These are phyloP conservation scores for Rostrohypoxylon terebratum DNA, from an alignment of 495 filamentous ascomycete genomes.

Conservation along the genomic window DNA sequence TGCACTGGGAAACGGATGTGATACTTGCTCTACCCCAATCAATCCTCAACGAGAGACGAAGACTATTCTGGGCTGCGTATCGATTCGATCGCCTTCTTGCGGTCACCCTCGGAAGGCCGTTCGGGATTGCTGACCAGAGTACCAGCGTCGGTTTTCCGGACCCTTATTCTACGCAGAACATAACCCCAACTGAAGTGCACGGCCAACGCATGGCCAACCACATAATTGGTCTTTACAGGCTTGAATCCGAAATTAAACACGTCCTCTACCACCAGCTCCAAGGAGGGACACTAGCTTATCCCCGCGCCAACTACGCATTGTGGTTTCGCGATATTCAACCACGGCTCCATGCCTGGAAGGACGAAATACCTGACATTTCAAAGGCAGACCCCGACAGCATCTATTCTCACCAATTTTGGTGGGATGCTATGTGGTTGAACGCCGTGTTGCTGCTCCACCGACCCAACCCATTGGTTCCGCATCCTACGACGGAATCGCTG, in stretches of 20 bases:
- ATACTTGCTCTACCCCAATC: conserved; percentile 21
- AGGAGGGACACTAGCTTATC: conserved; percentile 39
- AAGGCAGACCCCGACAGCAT: conserved; percentile 43
- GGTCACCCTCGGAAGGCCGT: conserved; percentile 45
- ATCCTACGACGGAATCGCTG: conserved; percentile 34
- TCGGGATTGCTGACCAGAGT: conserved; percentile 46
- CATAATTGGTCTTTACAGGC: conserved; percentile 35
- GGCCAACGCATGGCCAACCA: conserved; percentile 43
- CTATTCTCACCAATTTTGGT: conserved; percentile 42
- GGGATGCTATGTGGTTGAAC: conserved; percentile 45
- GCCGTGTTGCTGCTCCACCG: conserved; percentile 42
- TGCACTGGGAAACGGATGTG: conserved; percentile 47
- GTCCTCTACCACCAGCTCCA: conserved; percentile 40
- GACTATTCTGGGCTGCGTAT: conserved; percentile 45
- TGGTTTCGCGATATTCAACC: conserved; percentile 47
- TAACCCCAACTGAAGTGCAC: conserved; percentile 34
- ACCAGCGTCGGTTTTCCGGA: conserved; percentile 34
- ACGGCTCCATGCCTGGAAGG: conserved; percentile 41
- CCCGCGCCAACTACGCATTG: conserved; percentile 38
- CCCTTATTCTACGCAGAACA: conserved; percentile 32
- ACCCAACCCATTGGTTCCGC: conserved; percentile 39
- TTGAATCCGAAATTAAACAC: conserved; percentile 47
- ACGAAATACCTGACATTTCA: conserved; percentile 36
- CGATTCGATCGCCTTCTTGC: conserved; percentile 43
- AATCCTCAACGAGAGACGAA: conserved; percentile 36